Conservation (phyloP, 2,329 filamentous ascomycete species). For the Diaporthe sp. region DNA sequence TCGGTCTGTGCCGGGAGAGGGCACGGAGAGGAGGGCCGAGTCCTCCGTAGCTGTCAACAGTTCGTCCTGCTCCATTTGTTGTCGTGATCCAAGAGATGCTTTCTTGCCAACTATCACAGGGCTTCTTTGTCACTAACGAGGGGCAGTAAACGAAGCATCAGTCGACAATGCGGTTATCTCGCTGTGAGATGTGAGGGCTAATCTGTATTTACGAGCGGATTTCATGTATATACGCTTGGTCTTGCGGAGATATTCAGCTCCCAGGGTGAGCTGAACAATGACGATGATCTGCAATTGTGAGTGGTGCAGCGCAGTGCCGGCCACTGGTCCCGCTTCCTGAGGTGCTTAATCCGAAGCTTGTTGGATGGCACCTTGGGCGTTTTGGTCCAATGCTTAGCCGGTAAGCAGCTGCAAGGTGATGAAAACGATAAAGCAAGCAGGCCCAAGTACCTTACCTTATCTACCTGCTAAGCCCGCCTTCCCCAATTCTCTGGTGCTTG, state of each 20-base stretch:
- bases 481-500: background rate
- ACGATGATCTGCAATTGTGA: background rate
- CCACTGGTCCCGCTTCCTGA: background rate
- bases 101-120: background rate
- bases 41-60: background rate
- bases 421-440: background rate
- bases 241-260: background rate
- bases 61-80: constrained; percentile 8
- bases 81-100: background rate
- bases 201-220: background rate
- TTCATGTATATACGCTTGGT: background rate
- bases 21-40: constrained; percentile 12
- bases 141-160: background rate
- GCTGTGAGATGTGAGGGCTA: background rate
- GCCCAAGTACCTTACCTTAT: background rate
- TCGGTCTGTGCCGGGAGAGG: background rate
- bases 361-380: background rate
- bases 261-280: background rate
- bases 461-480: background rate
- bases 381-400: constrained; percentile 1
- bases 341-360: background rate
- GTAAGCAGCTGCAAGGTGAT: background rate
- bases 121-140: background rate
- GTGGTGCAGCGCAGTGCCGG: constrained; percentile 17
- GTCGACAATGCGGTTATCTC: background rate